Conservation (phyloP, 805 yeast genomes). For the Danielia reshetovae region DNA sequence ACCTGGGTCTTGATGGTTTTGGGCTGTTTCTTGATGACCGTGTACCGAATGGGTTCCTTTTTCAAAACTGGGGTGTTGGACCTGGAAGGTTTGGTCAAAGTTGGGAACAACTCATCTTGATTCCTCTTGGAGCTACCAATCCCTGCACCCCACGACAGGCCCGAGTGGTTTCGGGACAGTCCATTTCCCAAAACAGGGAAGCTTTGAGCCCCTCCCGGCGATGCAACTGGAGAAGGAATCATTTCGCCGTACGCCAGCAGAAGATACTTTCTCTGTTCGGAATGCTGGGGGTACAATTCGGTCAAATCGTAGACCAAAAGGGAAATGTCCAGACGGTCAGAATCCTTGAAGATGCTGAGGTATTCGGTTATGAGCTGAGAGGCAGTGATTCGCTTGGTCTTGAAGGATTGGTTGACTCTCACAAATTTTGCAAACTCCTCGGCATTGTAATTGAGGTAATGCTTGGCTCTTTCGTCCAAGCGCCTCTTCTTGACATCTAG, state of each 20-base stretch:
- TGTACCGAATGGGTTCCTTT: conserved; percentile 31
- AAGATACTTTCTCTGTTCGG: conserved; percentile 42
- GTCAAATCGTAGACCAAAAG: conserved; percentile 58
- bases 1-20: conserved; percentile 14
- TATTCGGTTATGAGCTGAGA: conserved; percentile 45
- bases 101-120: conserved; percentile 30
- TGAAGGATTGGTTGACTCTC: conserved; percentile 45
- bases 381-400: conserved; percentile 44
- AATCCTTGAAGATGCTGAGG: conserved; percentile 41
- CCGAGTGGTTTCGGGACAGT: conserved; percentile 8
- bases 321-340: conserved; percentile 45
- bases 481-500: conserved; percentile 52
- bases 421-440: conserved; percentile 47
- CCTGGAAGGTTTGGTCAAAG: conserved; percentile 27
- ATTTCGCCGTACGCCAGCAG: conserved; percentile 19
- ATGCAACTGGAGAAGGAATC: conserved; percentile 18
- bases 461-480: conserved; percentile 81
- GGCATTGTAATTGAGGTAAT: conserved; percentile 58
- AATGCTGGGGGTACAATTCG: conserved; percentile 49
- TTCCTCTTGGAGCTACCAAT: conserved; percentile 3
- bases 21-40: conserved; percentile 23
- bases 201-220: conserved; percentile 20
- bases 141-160: conserved; percentile 25
- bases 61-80: conserved; percentile 11
- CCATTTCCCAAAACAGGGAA: conserved; percentile 48